Evolutionary conservation across 202 grass and related monocot species (phyloP).

Genomic region (Hordeum pubiflorum): DNA sequence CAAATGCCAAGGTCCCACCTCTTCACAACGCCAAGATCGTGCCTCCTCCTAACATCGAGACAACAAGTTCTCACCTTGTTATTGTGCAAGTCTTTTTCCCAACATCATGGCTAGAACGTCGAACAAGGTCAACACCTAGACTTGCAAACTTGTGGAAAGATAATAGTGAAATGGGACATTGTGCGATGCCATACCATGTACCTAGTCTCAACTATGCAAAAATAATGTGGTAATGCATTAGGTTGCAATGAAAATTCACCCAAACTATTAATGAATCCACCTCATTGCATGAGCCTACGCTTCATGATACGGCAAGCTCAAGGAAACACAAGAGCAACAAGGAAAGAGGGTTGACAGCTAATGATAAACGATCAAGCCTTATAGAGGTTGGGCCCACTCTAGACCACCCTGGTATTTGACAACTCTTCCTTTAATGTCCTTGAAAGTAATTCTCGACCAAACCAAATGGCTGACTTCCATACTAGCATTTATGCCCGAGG

Average conservation of each 20-base stretch:
- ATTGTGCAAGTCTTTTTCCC: no score
- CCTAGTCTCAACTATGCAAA: not conserved
- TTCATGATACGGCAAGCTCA: not conserved
- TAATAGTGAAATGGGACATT: not conserved
- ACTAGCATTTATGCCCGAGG: not conserved
- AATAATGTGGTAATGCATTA: not conserved
- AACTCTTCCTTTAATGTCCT: not conserved
- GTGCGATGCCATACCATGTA: not conserved
- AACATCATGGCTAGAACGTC: not conserved
- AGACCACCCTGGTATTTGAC: not conserved
- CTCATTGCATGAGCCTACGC: not conserved
- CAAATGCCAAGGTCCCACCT: no score
- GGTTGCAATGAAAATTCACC: not conserved
- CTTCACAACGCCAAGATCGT: no score
- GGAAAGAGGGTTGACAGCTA: not conserved
- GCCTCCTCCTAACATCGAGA: no score
- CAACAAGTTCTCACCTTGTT: no score
- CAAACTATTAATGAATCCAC: not conserved
- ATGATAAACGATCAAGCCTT: not conserved
- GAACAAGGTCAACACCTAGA: not conserved
- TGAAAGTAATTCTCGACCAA: not conserved
- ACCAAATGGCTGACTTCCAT: not conserved
- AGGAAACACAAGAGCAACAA: not conserved
- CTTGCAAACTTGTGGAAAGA: not conserved
- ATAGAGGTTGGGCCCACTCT: not conserved